Conservation (phyloP, 192 early-diverging fungal genomes). For the Diversispora epigaea region DNA sequence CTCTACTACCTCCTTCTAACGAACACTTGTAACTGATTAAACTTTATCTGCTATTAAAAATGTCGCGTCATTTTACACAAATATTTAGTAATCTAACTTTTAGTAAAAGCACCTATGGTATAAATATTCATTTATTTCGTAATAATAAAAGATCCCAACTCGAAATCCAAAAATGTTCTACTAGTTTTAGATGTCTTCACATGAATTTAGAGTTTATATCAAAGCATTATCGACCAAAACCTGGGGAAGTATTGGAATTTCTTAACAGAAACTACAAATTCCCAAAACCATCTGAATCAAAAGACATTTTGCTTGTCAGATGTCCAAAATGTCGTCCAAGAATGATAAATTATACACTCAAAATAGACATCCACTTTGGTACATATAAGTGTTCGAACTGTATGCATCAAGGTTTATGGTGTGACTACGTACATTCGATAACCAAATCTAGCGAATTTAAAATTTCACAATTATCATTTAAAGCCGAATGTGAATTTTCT, state of each 20-base stretch:
- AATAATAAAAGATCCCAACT: too few species aligned
- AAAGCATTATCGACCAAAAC: slow-evolving; percentile 32
- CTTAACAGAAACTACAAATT: slow-evolving; percentile 35
- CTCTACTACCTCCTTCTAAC: too few species aligned
- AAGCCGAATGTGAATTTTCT: slow-evolving; percentile 37
- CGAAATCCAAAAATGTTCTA: too few species aligned
- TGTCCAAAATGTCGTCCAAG: slow-evolving; percentile 42
- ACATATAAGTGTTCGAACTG: slow-evolving; percentile 59
- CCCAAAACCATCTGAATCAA: slow-evolving; percentile 33
- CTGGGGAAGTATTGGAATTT: slow-evolving; percentile 38
- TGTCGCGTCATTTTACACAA: too few species aligned
- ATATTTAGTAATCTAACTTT: too few species aligned
- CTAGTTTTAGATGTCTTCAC: too few species aligned
- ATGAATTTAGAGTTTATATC: not conserved
- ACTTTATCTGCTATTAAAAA: too few species aligned
- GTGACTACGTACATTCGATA: slow-evolving; percentile 55
- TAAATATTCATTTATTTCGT: too few species aligned
- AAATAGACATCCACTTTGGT: slow-evolving; percentile 51
- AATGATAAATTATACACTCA: slow-evolving; percentile 44
- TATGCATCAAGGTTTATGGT: slow-evolving; percentile 55
- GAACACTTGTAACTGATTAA: too few species aligned
- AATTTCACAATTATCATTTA: slow-evolving; percentile 35
- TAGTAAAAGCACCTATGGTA: too few species aligned
- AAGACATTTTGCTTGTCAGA: slow-evolving; percentile 23
- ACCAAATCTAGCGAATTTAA: slow-evolving; percentile 33